Percentiles rank a stretch among this genome's conserved stretches.
These are phyloP conservation scores for Salix caprea DNA, from an alignment of 345 rosid genomes.

Conservation along the genomic window DNA sequence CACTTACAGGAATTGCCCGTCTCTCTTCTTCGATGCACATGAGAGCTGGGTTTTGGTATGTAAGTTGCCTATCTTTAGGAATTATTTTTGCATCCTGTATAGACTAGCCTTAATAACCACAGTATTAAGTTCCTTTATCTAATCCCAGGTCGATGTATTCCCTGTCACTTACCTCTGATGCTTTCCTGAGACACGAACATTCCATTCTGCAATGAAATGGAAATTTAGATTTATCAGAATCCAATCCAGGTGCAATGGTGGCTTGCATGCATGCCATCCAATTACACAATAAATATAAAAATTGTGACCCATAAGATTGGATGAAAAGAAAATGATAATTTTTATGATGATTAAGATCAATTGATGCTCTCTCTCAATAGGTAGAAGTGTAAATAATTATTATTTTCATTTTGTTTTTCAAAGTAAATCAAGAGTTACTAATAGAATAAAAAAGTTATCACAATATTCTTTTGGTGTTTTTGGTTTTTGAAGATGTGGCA, in stretches of 20 bases:
- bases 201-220: not conserved
- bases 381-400: no score
- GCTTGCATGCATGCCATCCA: no score
- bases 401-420: no score
- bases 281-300: not conserved
- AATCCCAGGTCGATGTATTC: not conserved
- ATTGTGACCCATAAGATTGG: not conserved
- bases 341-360: no score
- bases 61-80: conserved; percentile 31
- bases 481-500: no score
- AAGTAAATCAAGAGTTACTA: no score
- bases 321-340: no score
- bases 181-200: not conserved
- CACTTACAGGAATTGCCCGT: conserved; percentile 13
- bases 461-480: not conserved
- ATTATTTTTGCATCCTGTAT: conserved; percentile 13
- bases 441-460: not conserved
- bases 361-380: no score
- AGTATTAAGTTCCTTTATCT: not conserved
- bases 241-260: not conserved
- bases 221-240: not conserved
- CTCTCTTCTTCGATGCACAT: conserved; percentile 30
- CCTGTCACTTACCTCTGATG: not conserved
- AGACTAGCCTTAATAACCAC: conserved; percentile 13
- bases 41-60: conserved; percentile 32